Base-by-base conservation (phyloP, 2,329 filamentous ascomycete species). In the Diplodia intermedia region DNA sequence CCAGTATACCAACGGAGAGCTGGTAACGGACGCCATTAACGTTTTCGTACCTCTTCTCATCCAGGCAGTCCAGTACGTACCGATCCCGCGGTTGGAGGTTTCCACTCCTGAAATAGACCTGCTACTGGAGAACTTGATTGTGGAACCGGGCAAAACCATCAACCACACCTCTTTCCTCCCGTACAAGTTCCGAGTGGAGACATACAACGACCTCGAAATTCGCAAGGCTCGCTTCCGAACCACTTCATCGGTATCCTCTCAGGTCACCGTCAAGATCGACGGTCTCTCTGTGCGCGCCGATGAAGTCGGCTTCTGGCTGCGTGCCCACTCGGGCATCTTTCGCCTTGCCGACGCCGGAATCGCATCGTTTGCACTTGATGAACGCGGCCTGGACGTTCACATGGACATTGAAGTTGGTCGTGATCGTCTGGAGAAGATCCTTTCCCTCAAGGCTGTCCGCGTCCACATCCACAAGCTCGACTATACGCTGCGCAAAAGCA, bases 121-220 rank as follows among this genome's bases (percentile, higher is more conserved):
- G 5, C 82, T 98, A 0, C 82, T 98, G 2, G 94, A 98, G 76
- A 97, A 97, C 71, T 83, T 98, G 38, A 91, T 98, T 69, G 85
- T 98, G 38, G 92, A 97, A 75, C 94, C 94, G 0, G 94, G 94
- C 7, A 85, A 85, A 68, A 96, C 93, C 0, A 85, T 97, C 73
- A 94, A 97, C 77, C 83, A 90, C 70, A 92, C 91, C 3, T 97
- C 94, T 0, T 98, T 98, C 82, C 84, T 98, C 0, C 94, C 94
- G 0, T 94, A 93, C 80, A 88, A 89, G 67, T 83, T 97, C 65
- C 90, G 91, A 54, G 82, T 97, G 3, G 90, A 93, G 71, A 94
- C 92, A 0, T 90, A 90, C 78, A 97, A 96, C 74, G 91, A 97
- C 72, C 81, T 97, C 40, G 92, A 97, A 71, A 88, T 97, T 50